Percentiles rank a stretch among this genome's conserved stretches.
Evolutionary conservation across 176 grass and related monocot species (phyloP).

Genomic region (Eremochloa ophiuroides): DNA sequence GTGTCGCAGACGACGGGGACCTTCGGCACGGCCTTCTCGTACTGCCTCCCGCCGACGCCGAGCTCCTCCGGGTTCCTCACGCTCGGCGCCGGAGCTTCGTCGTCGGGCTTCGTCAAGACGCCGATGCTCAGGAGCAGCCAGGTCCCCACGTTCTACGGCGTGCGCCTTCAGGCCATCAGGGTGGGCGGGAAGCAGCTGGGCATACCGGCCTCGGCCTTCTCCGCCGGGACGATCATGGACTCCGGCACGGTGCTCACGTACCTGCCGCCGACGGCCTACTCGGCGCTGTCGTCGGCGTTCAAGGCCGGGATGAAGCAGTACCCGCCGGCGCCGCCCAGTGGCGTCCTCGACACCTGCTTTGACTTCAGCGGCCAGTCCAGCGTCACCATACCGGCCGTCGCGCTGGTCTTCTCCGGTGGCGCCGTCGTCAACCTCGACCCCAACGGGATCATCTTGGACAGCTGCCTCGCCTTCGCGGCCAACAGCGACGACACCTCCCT

Average conservation of each 20-base stretch:
- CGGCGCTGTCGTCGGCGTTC: constrained; percentile 52
- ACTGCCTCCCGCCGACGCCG: constrained; percentile 61
- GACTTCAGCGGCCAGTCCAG: constrained; percentile 35
- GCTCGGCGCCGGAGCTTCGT: constrained; percentile 29
- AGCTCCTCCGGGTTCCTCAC: constrained; percentile 48
- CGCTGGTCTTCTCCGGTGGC: constrained; percentile 34
- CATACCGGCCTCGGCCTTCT: constrained; percentile 35
- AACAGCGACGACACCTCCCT: constrained; percentile 26
- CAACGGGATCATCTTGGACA: constrained; percentile 46
- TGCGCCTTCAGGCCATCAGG: constrained; percentile 32
- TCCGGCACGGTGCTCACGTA: constrained; percentile 78
- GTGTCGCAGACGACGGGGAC: constrained; percentile 47
- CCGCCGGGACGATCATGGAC: constrained; percentile 55
- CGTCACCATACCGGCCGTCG: constrained; percentile 37
- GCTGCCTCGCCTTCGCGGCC: constrained; percentile 72
- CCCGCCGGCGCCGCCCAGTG: background rate
- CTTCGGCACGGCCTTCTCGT: constrained; percentile 55
- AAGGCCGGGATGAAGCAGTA: constrained; percentile 45
- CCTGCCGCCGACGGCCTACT: constrained; percentile 59
- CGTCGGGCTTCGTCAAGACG: constrained; percentile 39
- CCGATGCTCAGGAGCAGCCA: constrained; percentile 32
- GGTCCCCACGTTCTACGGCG: constrained; percentile 62
- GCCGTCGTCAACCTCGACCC: constrained; percentile 29
- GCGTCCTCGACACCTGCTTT: constrained; percentile 59
- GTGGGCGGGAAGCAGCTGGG: constrained; percentile 39